These are phyloP conservation scores for Diaporthe australafricana DNA, from an alignment of 2,329 filamentous ascomycete genomes.

Conservation along the genomic window DNA sequence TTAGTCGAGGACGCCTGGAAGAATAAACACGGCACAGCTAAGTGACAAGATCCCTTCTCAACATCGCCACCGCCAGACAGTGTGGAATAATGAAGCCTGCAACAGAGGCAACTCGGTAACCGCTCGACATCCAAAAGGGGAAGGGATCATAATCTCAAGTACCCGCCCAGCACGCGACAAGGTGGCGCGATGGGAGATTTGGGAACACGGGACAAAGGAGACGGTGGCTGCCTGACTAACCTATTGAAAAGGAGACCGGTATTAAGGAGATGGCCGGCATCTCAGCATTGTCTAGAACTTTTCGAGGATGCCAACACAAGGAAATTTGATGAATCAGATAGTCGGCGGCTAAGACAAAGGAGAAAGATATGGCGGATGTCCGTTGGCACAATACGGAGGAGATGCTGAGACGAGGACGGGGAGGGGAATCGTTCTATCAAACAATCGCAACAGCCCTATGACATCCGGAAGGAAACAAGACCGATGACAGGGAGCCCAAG, in stretches of 20 bases:
- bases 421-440: slow-evolving; percentile 21
- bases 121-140: slow-evolving; percentile 25
- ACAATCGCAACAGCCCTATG: slow-evolving; percentile 28
- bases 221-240: slow-evolving; percentile 42
- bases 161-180: slow-evolving; percentile 23
- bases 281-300: slow-evolving; percentile 45
- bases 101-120: slow-evolving; percentile 21
- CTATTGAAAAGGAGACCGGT: slow-evolving; percentile 45
- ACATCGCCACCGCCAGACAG: background rate
- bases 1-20: slow-evolving; percentile 16
- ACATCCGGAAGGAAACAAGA: slow-evolving; percentile 17
- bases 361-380: slow-evolving; percentile 3
- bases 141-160: background rate
- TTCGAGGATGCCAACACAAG: slow-evolving; percentile 44
- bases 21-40: slow-evolving; percentile 4
- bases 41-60: background rate
- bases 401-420: slow-evolving; percentile 12
- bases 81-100: background rate
- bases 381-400: background rate
- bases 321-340: slow-evolving; percentile 36
- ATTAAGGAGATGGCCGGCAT: slow-evolving; percentile 48
- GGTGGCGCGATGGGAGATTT: slow-evolving; percentile 17
- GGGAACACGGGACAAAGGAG: slow-evolving; percentile 37
- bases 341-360: slow-evolving; percentile 39
- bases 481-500: slow-evolving; percentile 26